Evolutionary conservation across 805 yeast species (phyloP).

Genomic region (Cyberlindnera xishuangbannaensis): DNA sequence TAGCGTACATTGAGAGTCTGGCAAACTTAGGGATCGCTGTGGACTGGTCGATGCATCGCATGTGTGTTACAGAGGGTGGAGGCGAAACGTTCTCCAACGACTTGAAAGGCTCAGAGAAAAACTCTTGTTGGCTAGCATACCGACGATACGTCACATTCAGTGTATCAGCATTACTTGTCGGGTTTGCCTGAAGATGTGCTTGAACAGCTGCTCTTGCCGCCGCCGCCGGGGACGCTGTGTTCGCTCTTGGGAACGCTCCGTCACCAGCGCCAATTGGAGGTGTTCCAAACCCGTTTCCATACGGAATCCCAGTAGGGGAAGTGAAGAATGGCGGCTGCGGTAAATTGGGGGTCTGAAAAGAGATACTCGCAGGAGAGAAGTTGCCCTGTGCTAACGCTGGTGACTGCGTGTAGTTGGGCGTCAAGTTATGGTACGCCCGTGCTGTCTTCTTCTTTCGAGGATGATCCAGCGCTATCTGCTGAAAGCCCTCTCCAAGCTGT

Average conservation of each 20-base stretch:
- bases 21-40: slow-evolving; percentile 75
- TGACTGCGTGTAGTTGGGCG: slow-evolving; percentile 1
- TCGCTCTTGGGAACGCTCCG: neutral
- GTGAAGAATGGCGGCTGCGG: neutral
- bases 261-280: slow-evolving; percentile 2
- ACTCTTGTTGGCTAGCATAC: slow-evolving; percentile 16
- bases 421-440: slow-evolving; percentile 21
- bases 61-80: slow-evolving; percentile 69
- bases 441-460: slow-evolving; percentile 21
- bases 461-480: slow-evolving; percentile 8
- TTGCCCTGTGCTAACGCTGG: slow-evolving; percentile 2
- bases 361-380: slow-evolving; percentile 2
- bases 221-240: slow-evolving; percentile 1
- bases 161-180: neutral
- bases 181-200: neutral
- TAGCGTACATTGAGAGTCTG: slow-evolving; percentile 72
- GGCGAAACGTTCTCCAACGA: slow-evolving; percentile 78
- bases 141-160: slow-evolving; percentile 10
- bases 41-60: slow-evolving; percentile 72
- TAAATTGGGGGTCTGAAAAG: neutral
- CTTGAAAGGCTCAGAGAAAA: slow-evolving; percentile 40
- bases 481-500: slow-evolving; percentile 11
- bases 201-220: neutral
- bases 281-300: neutral
- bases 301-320: neutral